phyloP scores from a whole-genome alignment of 192 early-diverging fungal species.

The Backusella tarrabulga region DNA sequence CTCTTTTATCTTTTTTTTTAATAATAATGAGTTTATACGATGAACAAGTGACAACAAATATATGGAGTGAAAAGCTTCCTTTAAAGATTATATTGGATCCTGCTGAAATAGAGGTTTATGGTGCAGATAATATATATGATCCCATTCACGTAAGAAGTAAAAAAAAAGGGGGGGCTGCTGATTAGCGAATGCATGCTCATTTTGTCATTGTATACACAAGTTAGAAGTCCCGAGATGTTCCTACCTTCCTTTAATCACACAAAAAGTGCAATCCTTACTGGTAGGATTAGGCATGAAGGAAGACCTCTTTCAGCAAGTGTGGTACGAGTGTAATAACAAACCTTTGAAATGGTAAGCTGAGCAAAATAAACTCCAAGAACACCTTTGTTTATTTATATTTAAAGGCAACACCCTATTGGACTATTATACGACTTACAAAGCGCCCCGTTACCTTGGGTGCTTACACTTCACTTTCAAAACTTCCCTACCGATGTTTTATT shows the following conservation, averaged over 20 bases:
- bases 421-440: constrained; percentile 69
- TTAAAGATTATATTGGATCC: constrained; percentile 20
- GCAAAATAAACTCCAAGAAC: no score
- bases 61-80: constrained; percentile 37
- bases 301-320: constrained; percentile 57
- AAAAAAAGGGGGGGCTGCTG: background rate
- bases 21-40: constrained; percentile 20
- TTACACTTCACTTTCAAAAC: constrained; percentile 73
- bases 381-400: constrained; percentile 7
- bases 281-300: constrained; percentile 39
- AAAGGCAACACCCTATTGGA: constrained; percentile 86
- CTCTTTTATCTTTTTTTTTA: background rate
- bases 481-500: constrained; percentile 73
- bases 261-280: constrained; percentile 48
- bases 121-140: constrained; percentile 16
- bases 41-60: constrained; percentile 22
- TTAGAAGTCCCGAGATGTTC: constrained; percentile 56
- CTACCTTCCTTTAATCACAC: constrained; percentile 59
- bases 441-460: constrained; percentile 65
- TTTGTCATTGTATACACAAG: constrained; percentile 18
- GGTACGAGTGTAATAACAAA: constrained; percentile 70
- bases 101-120: constrained; percentile 20
- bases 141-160: constrained; percentile 36
- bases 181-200: background rate
- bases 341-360: constrained; percentile 71